Evolutionary conservation across 2,329 filamentous ascomycete species (phyloP).

Genomic region (Colletotrichum karsti): DNA sequence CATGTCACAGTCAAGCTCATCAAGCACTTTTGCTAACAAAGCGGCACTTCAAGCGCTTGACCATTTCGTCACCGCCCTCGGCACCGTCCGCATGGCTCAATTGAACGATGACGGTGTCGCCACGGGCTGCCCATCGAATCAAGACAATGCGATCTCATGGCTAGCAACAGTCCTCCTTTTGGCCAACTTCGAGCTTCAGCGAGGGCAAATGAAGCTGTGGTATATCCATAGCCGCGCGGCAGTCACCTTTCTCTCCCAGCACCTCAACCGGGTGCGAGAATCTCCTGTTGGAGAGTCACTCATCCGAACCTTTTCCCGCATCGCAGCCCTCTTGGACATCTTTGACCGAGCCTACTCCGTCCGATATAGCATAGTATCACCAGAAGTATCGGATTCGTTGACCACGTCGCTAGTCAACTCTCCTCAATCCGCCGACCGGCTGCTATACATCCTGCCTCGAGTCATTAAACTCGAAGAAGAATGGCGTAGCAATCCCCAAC

Average conservation of each 20-base stretch:
- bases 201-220: slow-evolving; percentile 18
- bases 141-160: slow-evolving; percentile 4
- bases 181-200: slow-evolving; percentile 4
- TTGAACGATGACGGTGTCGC: slow-evolving; percentile 5
- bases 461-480: slow-evolving; percentile 13
- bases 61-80: slow-evolving; percentile 1
- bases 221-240: slow-evolving; percentile 15
- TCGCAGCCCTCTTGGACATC: slow-evolving; percentile 10
- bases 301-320: slow-evolving; percentile 5
- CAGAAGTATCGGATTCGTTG: not conserved
- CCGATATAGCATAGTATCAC: slow-evolving; percentile 6
- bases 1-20: not conserved
- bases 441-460: not conserved
- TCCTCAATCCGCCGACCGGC: not conserved
- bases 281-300: not conserved
- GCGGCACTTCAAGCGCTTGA: slow-evolving; percentile 11
- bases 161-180: not conserved
- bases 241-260: slow-evolving; percentile 9
- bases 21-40: not conserved
- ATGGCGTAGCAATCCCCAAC: slow-evolving; percentile 15
- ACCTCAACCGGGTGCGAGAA: not conserved
- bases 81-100: slow-evolving; percentile 4
- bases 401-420: not conserved
- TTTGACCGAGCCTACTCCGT: slow-evolving; percentile 8
- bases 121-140: not conserved